These are phyloP conservation scores for Kuraishia cidri DNA, from an alignment of 805 yeast genomes.

Conservation along the genomic window DNA sequence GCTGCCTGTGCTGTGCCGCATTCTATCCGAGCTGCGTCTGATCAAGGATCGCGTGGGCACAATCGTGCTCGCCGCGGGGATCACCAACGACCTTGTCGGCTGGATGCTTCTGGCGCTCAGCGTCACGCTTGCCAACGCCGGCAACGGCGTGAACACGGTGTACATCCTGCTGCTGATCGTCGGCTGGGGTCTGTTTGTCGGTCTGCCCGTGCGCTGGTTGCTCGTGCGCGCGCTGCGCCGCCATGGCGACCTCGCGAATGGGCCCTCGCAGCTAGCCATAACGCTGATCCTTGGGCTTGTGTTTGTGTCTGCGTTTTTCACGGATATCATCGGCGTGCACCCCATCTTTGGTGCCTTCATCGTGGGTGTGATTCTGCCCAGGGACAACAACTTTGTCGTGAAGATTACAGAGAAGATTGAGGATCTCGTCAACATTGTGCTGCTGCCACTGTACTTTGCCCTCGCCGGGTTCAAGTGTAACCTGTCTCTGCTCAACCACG, in stretches of 20 bases:
- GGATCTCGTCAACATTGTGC: conserved; percentile 61
- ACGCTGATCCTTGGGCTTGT: conserved; percentile 45
- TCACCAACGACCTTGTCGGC: conserved; percentile 69
- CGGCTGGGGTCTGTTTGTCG: conserved; percentile 61
- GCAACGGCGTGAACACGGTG: conserved; percentile 58
- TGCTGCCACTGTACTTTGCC: conserved; percentile 75
- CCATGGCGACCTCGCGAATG: conserved; percentile 43
- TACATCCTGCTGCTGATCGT: conserved; percentile 57
- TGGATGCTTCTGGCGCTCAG: conserved; percentile 75
- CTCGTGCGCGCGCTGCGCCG: conserved; percentile 26
- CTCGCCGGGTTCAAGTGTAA: conserved; percentile 69
- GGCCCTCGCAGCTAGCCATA: conserved; percentile 58
- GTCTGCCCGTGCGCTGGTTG: conserved; percentile 44
- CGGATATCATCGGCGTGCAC: conserved; percentile 81
- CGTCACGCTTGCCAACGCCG: conserved; percentile 69
- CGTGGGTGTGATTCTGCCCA: conserved; percentile 67
- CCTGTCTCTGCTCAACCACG: conserved; percentile 51
- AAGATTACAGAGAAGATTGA: conserved; percentile 68
- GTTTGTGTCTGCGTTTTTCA: conserved; percentile 64
- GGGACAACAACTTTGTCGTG: conserved; percentile 67
- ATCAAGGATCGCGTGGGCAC: conserved; percentile 66
- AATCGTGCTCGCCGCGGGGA: conserved; percentile 76
- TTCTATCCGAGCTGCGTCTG: conserved; percentile 62
- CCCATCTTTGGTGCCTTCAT: conserved; percentile 82
- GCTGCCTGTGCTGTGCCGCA: conserved; percentile 76